phyloP scores from a whole-genome alignment of 192 early-diverging fungal genomes.

The Linnemannia elongata region DNA sequence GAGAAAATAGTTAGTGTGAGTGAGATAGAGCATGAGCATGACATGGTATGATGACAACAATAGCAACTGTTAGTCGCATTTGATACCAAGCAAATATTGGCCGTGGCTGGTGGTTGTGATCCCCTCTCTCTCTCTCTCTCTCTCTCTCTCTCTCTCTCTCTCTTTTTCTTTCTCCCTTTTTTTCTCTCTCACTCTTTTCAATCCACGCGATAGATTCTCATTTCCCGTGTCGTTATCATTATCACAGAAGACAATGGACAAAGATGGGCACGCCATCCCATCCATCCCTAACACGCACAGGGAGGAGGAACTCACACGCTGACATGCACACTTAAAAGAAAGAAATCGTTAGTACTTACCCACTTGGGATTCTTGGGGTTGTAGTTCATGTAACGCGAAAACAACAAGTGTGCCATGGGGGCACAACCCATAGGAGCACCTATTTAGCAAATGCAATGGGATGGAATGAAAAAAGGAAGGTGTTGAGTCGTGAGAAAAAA shows the following conservation, averaged over 20 bases:
- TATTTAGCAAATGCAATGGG: constrained; percentile 15
- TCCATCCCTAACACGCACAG: no score
- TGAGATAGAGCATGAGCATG: not conserved
- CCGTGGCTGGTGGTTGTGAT: no score
- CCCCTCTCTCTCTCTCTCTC: no score
- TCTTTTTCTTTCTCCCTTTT: no score
- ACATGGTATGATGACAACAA: not conserved
- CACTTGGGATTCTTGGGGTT: constrained; percentile 93
- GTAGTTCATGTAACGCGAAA: constrained; percentile 83
- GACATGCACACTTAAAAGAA: no score
- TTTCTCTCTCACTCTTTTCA: no score
- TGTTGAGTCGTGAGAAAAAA: constrained; percentile 11
- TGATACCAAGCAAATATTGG: not conserved
- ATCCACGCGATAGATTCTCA: no score
- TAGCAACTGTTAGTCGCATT: not conserved
- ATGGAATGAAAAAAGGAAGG: not conserved
- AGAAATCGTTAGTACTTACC: constrained; percentile 62
- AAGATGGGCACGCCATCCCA: no score
- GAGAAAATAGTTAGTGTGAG: not conserved
- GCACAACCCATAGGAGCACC: constrained; percentile 98
- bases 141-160: no score
- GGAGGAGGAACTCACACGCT: no score
- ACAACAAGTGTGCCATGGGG: constrained; percentile 93
- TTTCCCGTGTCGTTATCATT: no score
- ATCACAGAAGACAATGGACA: no score